These are phyloP conservation scores for Nemania serpens DNA, from an alignment of 2,329 filamentous ascomycete species.

Conservation along the genomic window DNA sequence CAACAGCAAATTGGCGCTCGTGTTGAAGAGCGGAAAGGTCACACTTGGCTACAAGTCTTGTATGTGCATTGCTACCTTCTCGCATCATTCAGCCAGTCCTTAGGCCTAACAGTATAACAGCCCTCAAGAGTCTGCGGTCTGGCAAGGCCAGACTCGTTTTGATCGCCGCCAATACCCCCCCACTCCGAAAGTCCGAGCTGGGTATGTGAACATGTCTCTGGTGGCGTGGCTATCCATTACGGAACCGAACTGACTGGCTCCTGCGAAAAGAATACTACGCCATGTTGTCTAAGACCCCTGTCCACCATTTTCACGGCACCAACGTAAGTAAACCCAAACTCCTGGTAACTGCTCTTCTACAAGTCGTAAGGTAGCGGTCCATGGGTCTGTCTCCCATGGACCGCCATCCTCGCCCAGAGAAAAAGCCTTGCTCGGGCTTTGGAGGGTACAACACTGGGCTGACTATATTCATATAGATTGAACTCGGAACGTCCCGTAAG, in stretches of 20 bases:
- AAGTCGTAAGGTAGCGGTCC: constrained; percentile 19
- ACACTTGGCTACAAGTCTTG: constrained; percentile 87
- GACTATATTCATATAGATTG: constrained; percentile 69
- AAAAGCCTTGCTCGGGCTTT: constrained; percentile 85
- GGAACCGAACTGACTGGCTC: constrained; percentile 4
- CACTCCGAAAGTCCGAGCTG: constrained; percentile 95
- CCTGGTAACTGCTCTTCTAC: constrained; percentile 4
- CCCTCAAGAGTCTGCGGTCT: constrained; percentile 84
- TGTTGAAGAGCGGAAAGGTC: constrained; percentile 62
- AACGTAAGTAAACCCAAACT: constrained; percentile 76
- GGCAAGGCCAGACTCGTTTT: constrained; percentile 99
- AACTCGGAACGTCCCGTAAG: constrained; percentile 73
- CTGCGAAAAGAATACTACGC: constrained; percentile 66
- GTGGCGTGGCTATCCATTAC: constrained; percentile 35
- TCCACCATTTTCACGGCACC: constrained; percentile 98
- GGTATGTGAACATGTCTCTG: constrained; percentile 88
- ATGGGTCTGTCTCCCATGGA: constrained; percentile 2
- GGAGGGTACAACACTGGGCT: constrained; percentile 79
- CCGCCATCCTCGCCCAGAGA: constrained; percentile 69
- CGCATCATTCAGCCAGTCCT: neutral
- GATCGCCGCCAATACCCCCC: constrained; percentile 94
- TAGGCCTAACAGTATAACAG: constrained; percentile 22
- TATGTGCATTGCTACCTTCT: constrained; percentile 17
- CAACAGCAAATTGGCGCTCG: constrained; percentile 51
- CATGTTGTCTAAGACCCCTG: constrained; percentile 90